These are phyloP conservation scores for Senna tora DNA, from an alignment of 306 rosid species.

Conservation along the genomic window DNA sequence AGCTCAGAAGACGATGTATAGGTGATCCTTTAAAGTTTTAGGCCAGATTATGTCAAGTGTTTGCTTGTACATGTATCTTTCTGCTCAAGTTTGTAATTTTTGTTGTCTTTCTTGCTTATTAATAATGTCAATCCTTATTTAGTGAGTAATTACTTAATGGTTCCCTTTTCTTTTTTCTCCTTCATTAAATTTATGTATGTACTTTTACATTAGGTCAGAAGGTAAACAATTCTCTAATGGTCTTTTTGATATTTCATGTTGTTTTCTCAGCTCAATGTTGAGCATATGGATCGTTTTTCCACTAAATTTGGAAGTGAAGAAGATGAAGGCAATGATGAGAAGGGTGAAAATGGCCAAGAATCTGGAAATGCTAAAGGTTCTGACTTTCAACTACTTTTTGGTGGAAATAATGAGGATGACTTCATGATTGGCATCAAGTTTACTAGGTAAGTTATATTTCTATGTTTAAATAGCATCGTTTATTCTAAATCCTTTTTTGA, in stretches of 20 bases:
- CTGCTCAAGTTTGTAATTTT: constrained; percentile 22
- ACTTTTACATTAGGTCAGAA: constrained; percentile 23
- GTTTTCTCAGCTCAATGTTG: constrained; percentile 68
- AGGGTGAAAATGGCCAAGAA: constrained; percentile 41
- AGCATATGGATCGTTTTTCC: constrained; percentile 74
- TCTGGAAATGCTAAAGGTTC: constrained; percentile 53
- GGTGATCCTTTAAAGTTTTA: neutral
- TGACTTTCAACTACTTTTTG: constrained; percentile 80
- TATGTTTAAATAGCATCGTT: constrained; percentile 10
- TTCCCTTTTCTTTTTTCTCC: neutral
- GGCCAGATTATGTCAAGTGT: constrained; percentile 15
- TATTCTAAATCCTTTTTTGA: constrained; percentile 22
- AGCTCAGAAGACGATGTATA: neutral
- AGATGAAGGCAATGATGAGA: constrained; percentile 42
- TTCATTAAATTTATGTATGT: neutral
- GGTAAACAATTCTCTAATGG: constrained; percentile 18
- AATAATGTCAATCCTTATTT: constrained; percentile 22
- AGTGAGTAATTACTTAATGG: neutral
- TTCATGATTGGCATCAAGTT: constrained; percentile 95
- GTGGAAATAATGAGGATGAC: constrained; percentile 77
- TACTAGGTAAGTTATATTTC: constrained; percentile 59
- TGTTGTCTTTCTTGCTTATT: constrained; percentile 23
- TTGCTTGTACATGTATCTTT: constrained; percentile 20
- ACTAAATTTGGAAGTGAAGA: constrained; percentile 74
- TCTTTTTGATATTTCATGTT: constrained; percentile 27